These are phyloP conservation scores for Alternaria panax DNA, from an alignment of 2,329 filamentous ascomycete genomes.

Conservation along the genomic window DNA sequence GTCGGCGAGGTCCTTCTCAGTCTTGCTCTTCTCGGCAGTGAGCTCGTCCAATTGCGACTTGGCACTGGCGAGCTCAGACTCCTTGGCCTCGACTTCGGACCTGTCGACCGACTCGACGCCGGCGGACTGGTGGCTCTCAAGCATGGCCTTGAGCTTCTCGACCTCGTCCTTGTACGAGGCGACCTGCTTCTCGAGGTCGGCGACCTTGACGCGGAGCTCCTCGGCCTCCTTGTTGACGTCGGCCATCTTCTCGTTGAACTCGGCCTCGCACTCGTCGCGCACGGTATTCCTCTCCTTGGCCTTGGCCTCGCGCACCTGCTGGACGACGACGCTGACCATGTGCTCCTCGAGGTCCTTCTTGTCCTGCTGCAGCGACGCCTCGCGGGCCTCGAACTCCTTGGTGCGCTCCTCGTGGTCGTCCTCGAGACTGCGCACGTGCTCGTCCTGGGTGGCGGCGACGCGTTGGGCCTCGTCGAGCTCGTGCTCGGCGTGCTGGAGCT, in stretches of 20 bases:
- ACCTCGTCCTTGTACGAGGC: constrained; percentile 39
- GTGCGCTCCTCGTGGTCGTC: constrained; percentile 45
- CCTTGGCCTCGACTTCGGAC: constrained; percentile 40
- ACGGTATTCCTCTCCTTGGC: constrained; percentile 47
- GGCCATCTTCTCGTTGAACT: constrained; percentile 42
- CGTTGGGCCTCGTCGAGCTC: constrained; percentile 47
- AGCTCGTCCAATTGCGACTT: constrained; percentile 29
- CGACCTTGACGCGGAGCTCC: constrained; percentile 20
- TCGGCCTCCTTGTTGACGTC: constrained; percentile 26
- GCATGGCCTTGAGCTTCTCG: constrained; percentile 36
- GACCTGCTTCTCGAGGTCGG: constrained; percentile 39
- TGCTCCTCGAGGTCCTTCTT: constrained; percentile 52
- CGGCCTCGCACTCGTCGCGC: constrained; percentile 45
- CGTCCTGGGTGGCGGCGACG: constrained; percentile 38
- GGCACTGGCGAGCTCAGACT: constrained; percentile 30
- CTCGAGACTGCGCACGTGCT: constrained; percentile 41
- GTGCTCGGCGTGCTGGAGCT: constrained; percentile 38
- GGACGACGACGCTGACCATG: constrained; percentile 52
- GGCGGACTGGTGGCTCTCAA: constrained; percentile 31
- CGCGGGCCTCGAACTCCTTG: constrained; percentile 41
- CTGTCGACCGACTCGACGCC: constrained; percentile 28
- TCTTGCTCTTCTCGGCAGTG: constrained; percentile 17
- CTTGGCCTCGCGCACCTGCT: constrained; percentile 51
- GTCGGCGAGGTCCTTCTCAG: constrained; percentile 31
- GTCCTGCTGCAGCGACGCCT: constrained; percentile 42